Percentiles rank a stretch among this genome's conserved stretches.
These are phyloP conservation scores for Phaffomyces thermotolerans DNA, from an alignment of 805 yeast species.

Conservation along the genomic window DNA sequence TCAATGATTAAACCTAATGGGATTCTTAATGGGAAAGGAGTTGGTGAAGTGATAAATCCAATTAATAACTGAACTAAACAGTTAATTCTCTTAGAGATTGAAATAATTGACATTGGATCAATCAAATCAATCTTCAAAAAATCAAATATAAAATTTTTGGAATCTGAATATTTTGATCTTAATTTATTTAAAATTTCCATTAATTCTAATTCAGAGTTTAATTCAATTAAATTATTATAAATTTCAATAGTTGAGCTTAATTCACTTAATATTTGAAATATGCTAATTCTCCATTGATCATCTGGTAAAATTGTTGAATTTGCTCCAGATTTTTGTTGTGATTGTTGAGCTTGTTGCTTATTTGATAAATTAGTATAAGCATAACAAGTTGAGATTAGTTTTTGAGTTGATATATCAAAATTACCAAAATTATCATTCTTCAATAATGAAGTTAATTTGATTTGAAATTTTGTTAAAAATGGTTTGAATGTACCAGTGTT, in stretches of 20 bases:
- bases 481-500: conserved; percentile 83
- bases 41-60: conserved; percentile 42
- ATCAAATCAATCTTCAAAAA: conserved; percentile 53
- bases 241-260: conserved; percentile 47
- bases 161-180: conserved; percentile 24
- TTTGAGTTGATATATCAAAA: conserved; percentile 34
- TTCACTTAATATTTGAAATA: conserved; percentile 44
- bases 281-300: conserved; percentile 41
- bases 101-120: conserved; percentile 42
- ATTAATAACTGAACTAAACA: conserved; percentile 39
- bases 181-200: conserved; percentile 32
- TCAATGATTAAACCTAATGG: conserved; percentile 56
- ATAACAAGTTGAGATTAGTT: conserved; percentile 38
- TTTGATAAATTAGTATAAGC: conserved; percentile 46
- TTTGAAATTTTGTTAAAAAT: conserved; percentile 55
- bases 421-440: conserved; percentile 27
- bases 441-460: conserved; percentile 32
- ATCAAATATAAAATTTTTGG: conserved; percentile 32
- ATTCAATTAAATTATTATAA: conserved; percentile 51
- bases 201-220: conserved; percentile 49
- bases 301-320: conserved; percentile 29
- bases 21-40: conserved; percentile 48
- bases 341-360: conserved; percentile 32
- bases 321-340: conserved; percentile 20
- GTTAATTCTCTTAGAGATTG: conserved; percentile 44